These are phyloP conservation scores for Austropuccinia psidii DNA, from an alignment of 1,284 basidiomycete genomes.

Conservation along the genomic window DNA sequence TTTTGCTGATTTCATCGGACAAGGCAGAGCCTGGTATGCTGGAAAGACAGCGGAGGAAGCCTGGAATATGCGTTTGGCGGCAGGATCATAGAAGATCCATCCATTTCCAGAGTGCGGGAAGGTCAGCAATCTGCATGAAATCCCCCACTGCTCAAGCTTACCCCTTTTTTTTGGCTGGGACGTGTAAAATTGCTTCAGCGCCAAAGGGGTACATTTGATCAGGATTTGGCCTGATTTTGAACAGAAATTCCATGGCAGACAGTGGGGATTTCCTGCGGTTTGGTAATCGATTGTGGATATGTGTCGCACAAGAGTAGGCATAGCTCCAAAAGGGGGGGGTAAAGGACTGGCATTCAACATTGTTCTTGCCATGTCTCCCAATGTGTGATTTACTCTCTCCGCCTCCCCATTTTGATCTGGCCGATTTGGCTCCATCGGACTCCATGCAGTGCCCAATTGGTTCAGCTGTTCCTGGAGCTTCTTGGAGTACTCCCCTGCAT, in stretches of 20 bases:
- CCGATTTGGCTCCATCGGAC: neutral
- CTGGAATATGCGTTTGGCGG: neutral
- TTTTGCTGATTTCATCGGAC: neutral
- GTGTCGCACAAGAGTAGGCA: neutral
- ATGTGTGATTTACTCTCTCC: neutral
- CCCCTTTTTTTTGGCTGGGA: neutral
- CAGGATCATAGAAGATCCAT: too few species aligned
- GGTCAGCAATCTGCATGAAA: neutral
- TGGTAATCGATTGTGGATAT: neutral
- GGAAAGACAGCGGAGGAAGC: neutral
- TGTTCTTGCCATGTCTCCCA: neutral
- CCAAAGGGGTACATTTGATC: neutral
- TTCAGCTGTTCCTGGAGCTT: neutral
- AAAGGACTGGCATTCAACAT: neutral
- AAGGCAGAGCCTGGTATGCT: neutral
- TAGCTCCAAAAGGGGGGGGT: neutral
- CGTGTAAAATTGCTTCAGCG: neutral
- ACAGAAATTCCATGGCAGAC: neutral
- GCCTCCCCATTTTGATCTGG: constrained; percentile 13
- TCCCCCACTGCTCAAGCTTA: neutral
- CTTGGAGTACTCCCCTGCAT: too few species aligned
- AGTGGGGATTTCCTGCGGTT: neutral
- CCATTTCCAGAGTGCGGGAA: too few species aligned
- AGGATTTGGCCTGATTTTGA: neutral
- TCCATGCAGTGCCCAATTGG: neutral